These are phyloP conservation scores for Tylopilus felleus DNA, from an alignment of 768 basidiomycete genomes.

Conservation along the genomic window DNA sequence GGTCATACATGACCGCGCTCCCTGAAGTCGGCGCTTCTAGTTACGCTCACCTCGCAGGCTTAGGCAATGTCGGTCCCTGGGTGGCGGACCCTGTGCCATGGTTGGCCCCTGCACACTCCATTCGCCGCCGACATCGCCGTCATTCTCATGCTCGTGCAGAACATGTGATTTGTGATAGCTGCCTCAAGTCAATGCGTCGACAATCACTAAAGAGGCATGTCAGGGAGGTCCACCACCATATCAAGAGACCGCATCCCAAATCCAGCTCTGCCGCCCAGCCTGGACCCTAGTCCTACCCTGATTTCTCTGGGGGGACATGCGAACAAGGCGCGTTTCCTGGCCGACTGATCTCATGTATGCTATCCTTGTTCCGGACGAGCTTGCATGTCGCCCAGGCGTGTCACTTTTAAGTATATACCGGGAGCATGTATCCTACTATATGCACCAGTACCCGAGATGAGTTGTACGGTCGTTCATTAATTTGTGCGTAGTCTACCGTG, in stretches of 20 bases:
- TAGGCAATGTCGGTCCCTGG: background rate
- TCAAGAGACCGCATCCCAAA: constrained; percentile 13
- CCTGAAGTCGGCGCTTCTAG: background rate
- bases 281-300: background rate
- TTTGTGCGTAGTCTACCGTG: background rate
- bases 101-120: constrained; percentile 1
- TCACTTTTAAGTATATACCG: background rate
- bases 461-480: background rate
- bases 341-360: background rate
- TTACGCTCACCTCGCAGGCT: background rate
- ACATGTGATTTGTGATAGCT: constrained; percentile 1
- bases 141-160: background rate
- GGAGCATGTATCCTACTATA: background rate
- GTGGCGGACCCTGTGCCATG: constrained; percentile 3
- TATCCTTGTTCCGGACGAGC: background rate
- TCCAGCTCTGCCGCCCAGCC: background rate
- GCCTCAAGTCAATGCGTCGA: constrained; percentile 13
- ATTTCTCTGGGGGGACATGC: constrained; percentile 1
- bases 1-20: background rate
- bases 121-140: constrained; percentile 1
- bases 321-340: background rate
- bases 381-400: background rate
- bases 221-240: constrained; percentile 15
- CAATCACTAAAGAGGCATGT: constrained; percentile 20
- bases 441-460: background rate